These are phyloP conservation scores for Mimosa bimucronata DNA, from an alignment of 306 rosid genomes.

Conservation along the genomic window DNA sequence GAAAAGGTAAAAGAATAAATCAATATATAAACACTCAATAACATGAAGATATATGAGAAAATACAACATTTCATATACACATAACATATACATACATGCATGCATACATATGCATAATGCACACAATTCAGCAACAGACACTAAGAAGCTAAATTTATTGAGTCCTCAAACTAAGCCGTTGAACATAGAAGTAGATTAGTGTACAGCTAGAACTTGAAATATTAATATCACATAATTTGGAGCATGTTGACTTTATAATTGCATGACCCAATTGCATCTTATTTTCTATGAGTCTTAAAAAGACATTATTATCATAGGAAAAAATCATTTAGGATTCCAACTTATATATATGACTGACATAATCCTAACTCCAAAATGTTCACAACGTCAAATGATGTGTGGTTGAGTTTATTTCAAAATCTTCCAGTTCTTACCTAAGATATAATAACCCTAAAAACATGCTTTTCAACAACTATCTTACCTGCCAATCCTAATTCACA, in stretches of 20 bases:
- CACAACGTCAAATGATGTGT: neutral
- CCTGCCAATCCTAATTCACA: neutral
- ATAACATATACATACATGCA: neutral
- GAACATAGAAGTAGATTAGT: neutral
- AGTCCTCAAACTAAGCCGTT: neutral
- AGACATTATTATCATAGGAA: neutral
- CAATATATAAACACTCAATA: conserved; percentile 31
- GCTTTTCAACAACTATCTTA: neutral
- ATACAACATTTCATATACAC: neutral
- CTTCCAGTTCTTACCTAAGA: neutral
- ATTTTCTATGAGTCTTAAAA: neutral
- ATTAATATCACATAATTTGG: neutral
- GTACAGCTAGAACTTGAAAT: neutral
- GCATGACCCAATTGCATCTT: neutral
- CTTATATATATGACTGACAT: neutral
- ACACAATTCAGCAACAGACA: conserved; percentile 24
- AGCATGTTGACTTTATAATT: neutral
- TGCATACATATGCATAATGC: conserved; percentile 26
- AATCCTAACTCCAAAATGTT: neutral
- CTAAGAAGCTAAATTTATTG: conserved; percentile 15
- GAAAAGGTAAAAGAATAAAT: conserved; percentile 38
- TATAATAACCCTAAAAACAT: neutral
- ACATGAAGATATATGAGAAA: conserved; percentile 9
- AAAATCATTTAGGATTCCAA: neutral
- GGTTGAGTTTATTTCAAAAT: conserved; percentile 4